Evolutionary conservation across 208 protist species (phyloP), one percentile per base, ranked within the genome.

Genomic region (Borovskyia barvae): DNA sequence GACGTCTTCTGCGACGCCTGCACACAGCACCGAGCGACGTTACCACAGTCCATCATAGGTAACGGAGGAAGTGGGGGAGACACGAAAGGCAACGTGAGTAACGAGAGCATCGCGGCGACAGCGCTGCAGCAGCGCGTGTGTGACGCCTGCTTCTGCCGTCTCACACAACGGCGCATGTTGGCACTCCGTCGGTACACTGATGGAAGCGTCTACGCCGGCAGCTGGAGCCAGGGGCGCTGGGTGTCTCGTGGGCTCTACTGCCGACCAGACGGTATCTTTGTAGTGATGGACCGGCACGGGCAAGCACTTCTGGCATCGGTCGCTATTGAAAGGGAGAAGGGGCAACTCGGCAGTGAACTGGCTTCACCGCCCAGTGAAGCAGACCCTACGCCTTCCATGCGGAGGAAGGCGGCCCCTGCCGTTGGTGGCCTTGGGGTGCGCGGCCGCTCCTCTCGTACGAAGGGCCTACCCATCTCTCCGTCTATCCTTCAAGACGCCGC

Each of bases 1-100:
- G 57, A 88, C 14, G 71, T 98, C 8, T 88, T 93, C 53, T 98
- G 95, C 62, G 82, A 90, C 48, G 52, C 66, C n/a, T 98, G 95
- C 77, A 76, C 87, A 11, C 71, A 82, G 54, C 61, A 71, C 39
- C 75, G 86, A 3, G 87, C 85, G 0, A 47, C 66, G 7, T 62
- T 97, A 53, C 88, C 89, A 3, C 7, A 51, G 3, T 85, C 89
- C 59, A 88, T 92, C 58, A 75, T 76, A 17, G 47, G 42, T 7
- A 40, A 68, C 19, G 63, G 40, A 24, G 52, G 55, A 41, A 69
- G 63, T 42, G 56, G 50, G 9, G 42, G 28, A 6, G 29, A 17
- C 20, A 36, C 58, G 33, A 59, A 54, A 24, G 52, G 61, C 20
- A 58, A 51, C 30, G n/a, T 29, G 3, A 35, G 30, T 36, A 58